Percentiles rank a stretch among this genome's conserved stretches.
Evolutionary conservation across 164 flowering plant species (phyloP).

Genomic region (Euptelea pleiosperma): DNA sequence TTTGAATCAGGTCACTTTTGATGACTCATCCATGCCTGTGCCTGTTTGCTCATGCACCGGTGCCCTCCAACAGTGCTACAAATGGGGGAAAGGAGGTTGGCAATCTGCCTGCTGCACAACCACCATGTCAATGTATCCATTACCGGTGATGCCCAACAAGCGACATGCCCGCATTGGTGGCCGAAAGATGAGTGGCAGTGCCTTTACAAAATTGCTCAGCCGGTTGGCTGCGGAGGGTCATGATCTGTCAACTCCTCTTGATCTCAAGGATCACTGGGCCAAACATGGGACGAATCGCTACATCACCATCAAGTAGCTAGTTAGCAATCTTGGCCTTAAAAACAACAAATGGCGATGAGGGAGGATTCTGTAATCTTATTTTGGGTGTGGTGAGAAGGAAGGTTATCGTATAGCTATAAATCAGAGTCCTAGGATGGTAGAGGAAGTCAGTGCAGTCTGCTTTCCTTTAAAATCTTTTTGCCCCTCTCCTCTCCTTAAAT

Average conservation of each 20-base stretch:
- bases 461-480: too few relatives aligned
- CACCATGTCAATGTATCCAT: conserved; percentile 60
- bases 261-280: conserved; percentile 76
- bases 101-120: conserved; percentile 82
- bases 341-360: too few relatives aligned
- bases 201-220: conserved; percentile 56
- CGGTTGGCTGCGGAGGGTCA: conserved; percentile 67
- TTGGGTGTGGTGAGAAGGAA: too few relatives aligned
- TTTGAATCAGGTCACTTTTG: conserved; percentile 64
- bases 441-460: too few relatives aligned
- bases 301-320: conserved; percentile 59
- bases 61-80: conserved; percentile 59
- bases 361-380: too few relatives aligned
- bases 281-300: conserved; percentile 79
- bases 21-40: conserved; percentile 66
- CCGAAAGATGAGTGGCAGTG: conserved; percentile 77
- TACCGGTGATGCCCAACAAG: conserved; percentile 68
- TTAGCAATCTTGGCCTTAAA: too few relatives aligned
- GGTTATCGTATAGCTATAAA: too few relatives aligned
- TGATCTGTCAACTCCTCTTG: conserved; percentile 56
- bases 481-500: too few relatives aligned
- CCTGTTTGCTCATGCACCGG: conserved; percentile 82
- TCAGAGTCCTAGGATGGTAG: too few relatives aligned
- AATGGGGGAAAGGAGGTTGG: conserved; percentile 89
- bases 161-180: conserved; percentile 77